Percentiles rank a stretch among this genome's conserved stretches.
These are phyloP conservation scores for Zizania palustris DNA, from an alignment of 202 grass and related monocot species.

Conservation along the genomic window DNA sequence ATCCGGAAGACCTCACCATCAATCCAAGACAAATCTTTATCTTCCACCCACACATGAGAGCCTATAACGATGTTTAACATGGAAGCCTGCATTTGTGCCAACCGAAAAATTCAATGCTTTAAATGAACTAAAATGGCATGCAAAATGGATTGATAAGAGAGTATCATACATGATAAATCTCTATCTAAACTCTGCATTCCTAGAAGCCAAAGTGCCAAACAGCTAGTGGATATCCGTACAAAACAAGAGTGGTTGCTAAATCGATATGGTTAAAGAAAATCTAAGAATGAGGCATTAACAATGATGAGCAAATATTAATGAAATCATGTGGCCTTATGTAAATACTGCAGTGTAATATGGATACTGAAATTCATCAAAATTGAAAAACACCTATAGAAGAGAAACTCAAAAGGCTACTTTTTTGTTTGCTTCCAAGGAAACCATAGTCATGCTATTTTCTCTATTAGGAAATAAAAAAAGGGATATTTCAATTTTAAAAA, in stretches of 20 bases:
- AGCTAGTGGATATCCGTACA: neutral
- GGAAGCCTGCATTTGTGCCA: constrained; percentile 47
- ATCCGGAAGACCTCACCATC: constrained; percentile 91
- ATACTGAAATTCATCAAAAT: neutral
- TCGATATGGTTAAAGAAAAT: constrained; percentile 21
- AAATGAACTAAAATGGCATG: constrained; percentile 34
- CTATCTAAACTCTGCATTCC: neutral
- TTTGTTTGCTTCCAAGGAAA: constrained; percentile 9
- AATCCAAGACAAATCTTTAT: constrained; percentile 82
- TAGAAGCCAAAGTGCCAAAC: constrained; percentile 20
- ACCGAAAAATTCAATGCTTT: constrained; percentile 22
- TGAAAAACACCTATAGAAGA: constrained; percentile 15
- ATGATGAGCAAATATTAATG: constrained; percentile 17
- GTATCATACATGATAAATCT: constrained; percentile 16
- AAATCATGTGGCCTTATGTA: neutral
- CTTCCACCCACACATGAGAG: constrained; percentile 90
- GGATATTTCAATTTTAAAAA: too few relatives aligned
- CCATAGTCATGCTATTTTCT: neutral
- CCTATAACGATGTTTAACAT: constrained; percentile 71
- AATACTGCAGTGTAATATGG: neutral
- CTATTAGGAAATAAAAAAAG: too few relatives aligned
- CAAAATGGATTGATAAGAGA: constrained; percentile 17
- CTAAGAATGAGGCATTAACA: constrained; percentile 4
- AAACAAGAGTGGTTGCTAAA: constrained; percentile 6
- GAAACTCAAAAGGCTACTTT: neutral